Evolutionary conservation across 805 yeast genomes (phyloP).

Genomic region (Pichia paraexigua): DNA sequence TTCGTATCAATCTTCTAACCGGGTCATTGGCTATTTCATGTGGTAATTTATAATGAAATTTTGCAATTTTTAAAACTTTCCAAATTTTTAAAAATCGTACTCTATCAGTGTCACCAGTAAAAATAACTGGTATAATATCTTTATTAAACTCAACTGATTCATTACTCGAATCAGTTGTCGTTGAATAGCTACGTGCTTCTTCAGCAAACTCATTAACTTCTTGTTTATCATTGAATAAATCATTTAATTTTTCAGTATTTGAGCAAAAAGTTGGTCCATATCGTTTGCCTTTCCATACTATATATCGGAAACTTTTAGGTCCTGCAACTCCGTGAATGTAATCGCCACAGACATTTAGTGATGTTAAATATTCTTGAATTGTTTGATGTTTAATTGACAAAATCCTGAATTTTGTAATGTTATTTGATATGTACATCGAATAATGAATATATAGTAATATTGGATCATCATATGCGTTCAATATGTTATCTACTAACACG

Average conservation of each 20-base stretch:
- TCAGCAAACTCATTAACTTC: background rate
- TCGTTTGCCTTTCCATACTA: constrained; percentile 10
- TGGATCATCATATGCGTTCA: constrained; percentile 10
- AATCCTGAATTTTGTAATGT: constrained; percentile 2
- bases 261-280: constrained; percentile 19
- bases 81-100: constrained; percentile 4
- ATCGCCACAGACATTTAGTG: constrained; percentile 14
- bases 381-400: constrained; percentile 4
- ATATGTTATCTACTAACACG: constrained; percentile 9
- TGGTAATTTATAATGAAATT: constrained; percentile 21
- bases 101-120: background rate
- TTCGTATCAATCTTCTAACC: constrained; percentile 13
- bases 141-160: background rate
- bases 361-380: constrained; percentile 15
- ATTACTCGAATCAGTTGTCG: background rate
- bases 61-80: constrained; percentile 15
- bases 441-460: constrained; percentile 8
- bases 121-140: constrained; percentile 2
- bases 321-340: constrained; percentile 22
- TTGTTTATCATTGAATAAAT: background rate
- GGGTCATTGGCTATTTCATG: constrained; percentile 17
- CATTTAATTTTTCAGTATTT: constrained; percentile 7
- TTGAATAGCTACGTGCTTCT: background rate
- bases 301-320: constrained; percentile 12
- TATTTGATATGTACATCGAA: constrained; percentile 7